A percentile compares a stretch with the other conserved stretches of the same genome.
phyloP scores from a whole-genome alignment of 202 grass and related monocot genomes.

The Setaria viridis region DNA sequence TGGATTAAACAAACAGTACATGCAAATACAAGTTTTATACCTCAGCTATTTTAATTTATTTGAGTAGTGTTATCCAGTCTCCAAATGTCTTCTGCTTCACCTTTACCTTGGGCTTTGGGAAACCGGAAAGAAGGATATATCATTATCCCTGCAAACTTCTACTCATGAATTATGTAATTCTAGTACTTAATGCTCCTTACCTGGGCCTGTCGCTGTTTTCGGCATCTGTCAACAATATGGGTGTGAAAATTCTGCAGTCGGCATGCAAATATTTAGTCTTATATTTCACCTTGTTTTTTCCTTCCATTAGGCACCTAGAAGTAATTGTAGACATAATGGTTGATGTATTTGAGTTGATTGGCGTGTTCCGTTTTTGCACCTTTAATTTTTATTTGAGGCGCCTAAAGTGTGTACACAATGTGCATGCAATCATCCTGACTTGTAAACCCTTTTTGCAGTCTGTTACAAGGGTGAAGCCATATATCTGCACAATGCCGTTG shows the following conservation, averaged over 20 bases:
- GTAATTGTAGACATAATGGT: neutral
- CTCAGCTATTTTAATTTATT: neutral
- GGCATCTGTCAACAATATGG: neutral
- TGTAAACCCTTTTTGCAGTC: slow-evolving; percentile 46
- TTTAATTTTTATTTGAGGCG: neutral
- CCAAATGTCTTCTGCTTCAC: neutral
- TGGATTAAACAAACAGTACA: slow-evolving; percentile 1
- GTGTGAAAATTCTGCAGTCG: neutral
- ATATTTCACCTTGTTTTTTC: neutral
- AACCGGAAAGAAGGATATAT: neutral
- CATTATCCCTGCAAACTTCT: neutral
- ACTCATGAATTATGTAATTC: neutral
- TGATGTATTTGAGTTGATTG: neutral
- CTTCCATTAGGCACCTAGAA: neutral
- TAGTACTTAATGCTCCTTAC: neutral
- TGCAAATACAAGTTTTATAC: neutral
- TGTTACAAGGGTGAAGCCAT: slow-evolving; percentile 87
- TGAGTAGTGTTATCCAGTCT: neutral
- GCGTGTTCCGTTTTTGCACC: neutral
- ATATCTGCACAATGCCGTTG: slow-evolving; percentile 92
- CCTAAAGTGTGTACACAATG: neutral
- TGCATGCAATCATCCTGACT: neutral
- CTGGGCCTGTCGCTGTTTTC: neutral
- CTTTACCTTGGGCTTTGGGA: slow-evolving; percentile 11
- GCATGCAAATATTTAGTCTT: neutral